phyloP scores from a whole-genome alignment of 179 eudicot genomes.

The Carnegiea gigantea region DNA sequence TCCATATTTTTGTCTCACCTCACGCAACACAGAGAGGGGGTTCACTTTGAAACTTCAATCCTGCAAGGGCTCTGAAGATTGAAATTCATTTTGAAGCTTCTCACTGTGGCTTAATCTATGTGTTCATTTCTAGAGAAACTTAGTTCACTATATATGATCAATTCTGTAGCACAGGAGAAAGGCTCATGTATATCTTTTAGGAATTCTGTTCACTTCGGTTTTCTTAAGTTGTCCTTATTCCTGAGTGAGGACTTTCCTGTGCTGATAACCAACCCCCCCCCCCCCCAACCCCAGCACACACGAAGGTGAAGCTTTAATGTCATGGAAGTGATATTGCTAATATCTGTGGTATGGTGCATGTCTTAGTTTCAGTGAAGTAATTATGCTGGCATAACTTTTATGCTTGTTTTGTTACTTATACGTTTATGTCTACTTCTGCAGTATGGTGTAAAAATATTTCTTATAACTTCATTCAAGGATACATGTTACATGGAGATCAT shows the following conservation, averaged over 20 bases:
- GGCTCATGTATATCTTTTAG: neutral
- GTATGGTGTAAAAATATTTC: slow-evolving; percentile 69
- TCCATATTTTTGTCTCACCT: neutral
- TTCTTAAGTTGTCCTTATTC: neutral
- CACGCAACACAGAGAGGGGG: neutral
- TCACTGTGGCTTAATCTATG: too few relatives aligned
- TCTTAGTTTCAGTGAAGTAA: neutral
- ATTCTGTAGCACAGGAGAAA: slow-evolving; percentile 8
- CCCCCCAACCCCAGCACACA: neutral
- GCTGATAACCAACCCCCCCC: neutral
- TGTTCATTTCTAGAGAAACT: slow-evolving; percentile 1
- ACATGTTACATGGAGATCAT: slow-evolving; percentile 71
- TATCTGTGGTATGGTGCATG: neutral
- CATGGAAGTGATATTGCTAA: neutral
- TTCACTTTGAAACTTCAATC: neutral
- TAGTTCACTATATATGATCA: neutral
- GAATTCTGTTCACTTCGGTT: neutral
- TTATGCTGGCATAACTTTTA: neutral
- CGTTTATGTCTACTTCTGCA: slow-evolving; percentile 26
- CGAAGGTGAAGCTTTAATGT: neutral
- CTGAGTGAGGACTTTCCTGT: neutral
- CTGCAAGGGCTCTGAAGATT: neutral
- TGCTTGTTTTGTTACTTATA: neutral
- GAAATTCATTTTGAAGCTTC: neutral
- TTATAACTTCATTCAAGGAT: slow-evolving; percentile 70